A percentile compares a stretch with the other conserved stretches of the same genome.
These are phyloP conservation scores for Trichoderma afroharzianum DNA, from an alignment of 2,329 filamentous ascomycete species.

Conservation along the genomic window DNA sequence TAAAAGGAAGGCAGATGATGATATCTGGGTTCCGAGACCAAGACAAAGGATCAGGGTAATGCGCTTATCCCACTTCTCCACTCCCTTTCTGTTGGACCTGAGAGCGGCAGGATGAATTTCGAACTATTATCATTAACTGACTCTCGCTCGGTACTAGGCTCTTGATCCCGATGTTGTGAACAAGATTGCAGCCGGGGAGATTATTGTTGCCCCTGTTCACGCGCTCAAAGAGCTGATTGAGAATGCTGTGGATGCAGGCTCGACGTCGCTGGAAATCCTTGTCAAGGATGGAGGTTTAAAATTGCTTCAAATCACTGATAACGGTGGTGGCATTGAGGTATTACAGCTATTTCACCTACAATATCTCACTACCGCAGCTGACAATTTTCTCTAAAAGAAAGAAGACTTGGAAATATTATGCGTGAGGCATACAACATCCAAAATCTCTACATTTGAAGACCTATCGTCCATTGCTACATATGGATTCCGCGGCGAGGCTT, in stretches of 20 bases:
- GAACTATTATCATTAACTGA: background rate
- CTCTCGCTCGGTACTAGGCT: slow-evolving; percentile 48
- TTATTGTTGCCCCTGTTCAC: slow-evolving; percentile 95
- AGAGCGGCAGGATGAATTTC: background rate
- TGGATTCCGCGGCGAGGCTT: slow-evolving; percentile 93
- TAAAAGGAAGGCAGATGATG: slow-evolving; percentile 48
- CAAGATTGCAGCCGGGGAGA: slow-evolving; percentile 97
- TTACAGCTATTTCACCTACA: slow-evolving; percentile 27
- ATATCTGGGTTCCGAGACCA: slow-evolving; percentile 36
- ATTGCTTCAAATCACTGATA: slow-evolving; percentile 93
- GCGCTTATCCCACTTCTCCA: background rate
- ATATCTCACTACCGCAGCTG: background rate
- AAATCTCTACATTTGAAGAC: slow-evolving; percentile 90
- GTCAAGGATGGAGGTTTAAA: slow-evolving; percentile 96
- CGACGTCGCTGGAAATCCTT: slow-evolving; percentile 83
- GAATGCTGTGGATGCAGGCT: slow-evolving; percentile 95
- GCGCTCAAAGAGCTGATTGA: slow-evolving; percentile 95
- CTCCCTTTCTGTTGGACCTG: background rate
- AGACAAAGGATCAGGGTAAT: slow-evolving; percentile 49
- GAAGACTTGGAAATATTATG: slow-evolving; percentile 90
- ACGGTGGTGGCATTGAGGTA: slow-evolving; percentile 92
- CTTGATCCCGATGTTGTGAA: slow-evolving; percentile 92
- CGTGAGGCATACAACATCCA: slow-evolving; percentile 95
- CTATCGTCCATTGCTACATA: slow-evolving; percentile 87
- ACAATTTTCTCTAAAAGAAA: slow-evolving; percentile 52